Percentiles rank a stretch among this genome's conserved stretches.
phyloP scores from a whole-genome alignment of 352 stramenopile species.

The Nothophytophthora sp. region DNA sequence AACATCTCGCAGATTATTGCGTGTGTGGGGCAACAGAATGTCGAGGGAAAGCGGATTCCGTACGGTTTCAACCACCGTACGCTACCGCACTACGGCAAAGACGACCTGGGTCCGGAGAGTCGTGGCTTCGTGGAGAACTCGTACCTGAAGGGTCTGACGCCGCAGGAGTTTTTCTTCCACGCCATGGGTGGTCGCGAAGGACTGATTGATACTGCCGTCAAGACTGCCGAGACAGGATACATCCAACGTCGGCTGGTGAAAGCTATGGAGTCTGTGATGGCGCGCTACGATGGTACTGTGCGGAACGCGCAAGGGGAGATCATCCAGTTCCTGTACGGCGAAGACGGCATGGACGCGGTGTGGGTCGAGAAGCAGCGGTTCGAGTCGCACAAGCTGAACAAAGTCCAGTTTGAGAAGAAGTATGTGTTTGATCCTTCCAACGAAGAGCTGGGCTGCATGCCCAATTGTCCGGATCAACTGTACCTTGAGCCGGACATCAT shows the following conservation, averaged over 20 bases:
- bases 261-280: slow-evolving; percentile 99
- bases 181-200: slow-evolving; percentile 99
- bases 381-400: slow-evolving; percentile 89
- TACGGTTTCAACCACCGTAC: slow-evolving; percentile 96
- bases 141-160: slow-evolving; percentile 96
- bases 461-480: slow-evolving; percentile 81
- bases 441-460: slow-evolving; percentile 91
- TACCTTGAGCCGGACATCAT: slow-evolving; percentile 89
- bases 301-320: slow-evolving; percentile 92
- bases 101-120: slow-evolving; percentile 98
- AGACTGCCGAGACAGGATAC: slow-evolving; percentile 99
- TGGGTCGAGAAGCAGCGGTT: slow-evolving; percentile 99
- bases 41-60: slow-evolving; percentile 98
- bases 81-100: slow-evolving; percentile 95
- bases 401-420: slow-evolving; percentile 93
- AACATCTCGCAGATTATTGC: slow-evolving; percentile 99
- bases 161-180: slow-evolving; percentile 99
- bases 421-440: slow-evolving; percentile 94
- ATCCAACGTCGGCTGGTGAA: slow-evolving; percentile 99
- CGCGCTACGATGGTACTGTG: slow-evolving; percentile 99
- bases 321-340: slow-evolving; percentile 92
- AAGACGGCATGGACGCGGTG: slow-evolving; percentile 99
- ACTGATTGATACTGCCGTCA: slow-evolving; percentile 99
- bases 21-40: slow-evolving; percentile 98
- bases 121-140: slow-evolving; percentile 99